These are phyloP conservation scores for Gaertneriomyces semiglobifer DNA, from an alignment of 192 early-diverging fungal species.

Conservation along the genomic window DNA sequence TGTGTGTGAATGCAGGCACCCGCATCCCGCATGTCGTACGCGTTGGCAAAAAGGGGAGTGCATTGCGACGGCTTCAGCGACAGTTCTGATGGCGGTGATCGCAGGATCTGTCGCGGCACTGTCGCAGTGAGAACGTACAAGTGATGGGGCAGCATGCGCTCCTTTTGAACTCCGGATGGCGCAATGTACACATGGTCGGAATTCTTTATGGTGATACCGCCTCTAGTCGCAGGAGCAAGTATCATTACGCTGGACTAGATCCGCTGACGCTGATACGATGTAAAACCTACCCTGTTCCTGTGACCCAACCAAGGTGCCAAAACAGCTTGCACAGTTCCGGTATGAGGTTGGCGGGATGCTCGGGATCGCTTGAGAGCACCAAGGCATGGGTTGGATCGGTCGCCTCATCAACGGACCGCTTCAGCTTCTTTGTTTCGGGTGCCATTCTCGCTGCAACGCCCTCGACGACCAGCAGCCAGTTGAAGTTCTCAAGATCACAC, in stretches of 20 bases:
- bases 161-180: slow-evolving; percentile 94
- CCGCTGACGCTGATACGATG: no score
- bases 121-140: slow-evolving; percentile 76
- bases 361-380: slow-evolving; percentile 27
- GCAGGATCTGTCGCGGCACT: slow-evolving; percentile 53
- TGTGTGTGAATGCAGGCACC: slow-evolving; percentile 96
- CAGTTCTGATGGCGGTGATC: slow-evolving; percentile 57
- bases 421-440: no score
- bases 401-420: no score
- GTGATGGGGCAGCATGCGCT: slow-evolving; percentile 79
- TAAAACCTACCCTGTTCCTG: slow-evolving; percentile 77
- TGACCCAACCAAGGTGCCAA: slow-evolving; percentile 91
- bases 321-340: slow-evolving; percentile 88
- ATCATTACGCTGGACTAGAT: no score
- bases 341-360: slow-evolving; percentile 69
- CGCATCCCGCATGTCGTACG: slow-evolving; percentile 78
- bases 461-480: no score
- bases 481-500: no score
- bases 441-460: no score
- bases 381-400: background rate
- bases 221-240: background rate
- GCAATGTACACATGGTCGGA: slow-evolving; percentile 80
- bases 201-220: slow-evolving; percentile 32
- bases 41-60: slow-evolving; percentile 92
- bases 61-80: slow-evolving; percentile 81